A percentile compares a stretch with the other conserved stretches of the same genome.
Conservation (phyloP, 495 filamentous ascomycete genomes). For the Apiosordaria backusii region DNA sequence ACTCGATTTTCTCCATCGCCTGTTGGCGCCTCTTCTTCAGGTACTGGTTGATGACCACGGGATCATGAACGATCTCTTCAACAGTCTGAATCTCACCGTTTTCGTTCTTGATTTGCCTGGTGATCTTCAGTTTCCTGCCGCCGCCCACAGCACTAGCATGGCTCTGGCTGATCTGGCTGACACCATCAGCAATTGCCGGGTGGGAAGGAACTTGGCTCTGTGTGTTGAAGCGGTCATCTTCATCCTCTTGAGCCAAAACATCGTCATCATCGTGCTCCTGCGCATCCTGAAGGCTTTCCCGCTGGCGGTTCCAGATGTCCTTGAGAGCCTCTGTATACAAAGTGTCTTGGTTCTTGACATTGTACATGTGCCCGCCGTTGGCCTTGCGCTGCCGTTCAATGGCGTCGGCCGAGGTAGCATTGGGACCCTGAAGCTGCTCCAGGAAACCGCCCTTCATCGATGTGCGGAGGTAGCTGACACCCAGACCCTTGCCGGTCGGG, state of each 20-base stretch:
- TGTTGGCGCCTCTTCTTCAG: slow-evolving; percentile 48
- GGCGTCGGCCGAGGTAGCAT: slow-evolving; percentile 72
- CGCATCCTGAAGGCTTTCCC: slow-evolving; percentile 61
- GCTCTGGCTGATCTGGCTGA: slow-evolving; percentile 82
- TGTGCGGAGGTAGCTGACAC: slow-evolving; percentile 91
- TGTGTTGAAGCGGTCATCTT: slow-evolving; percentile 55
- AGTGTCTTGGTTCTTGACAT: slow-evolving; percentile 85
- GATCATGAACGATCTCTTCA: slow-evolving; percentile 65
- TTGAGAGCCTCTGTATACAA: slow-evolving; percentile 85
- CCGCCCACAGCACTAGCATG: slow-evolving; percentile 63
- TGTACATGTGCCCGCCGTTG: slow-evolving; percentile 92
- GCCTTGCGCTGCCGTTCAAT: slow-evolving; percentile 71
- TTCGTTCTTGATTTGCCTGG: slow-evolving; percentile 57
- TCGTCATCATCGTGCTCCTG: slow-evolving; percentile 62
- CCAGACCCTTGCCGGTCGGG: slow-evolving; percentile 89
- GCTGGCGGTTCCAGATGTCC: slow-evolving; percentile 86
- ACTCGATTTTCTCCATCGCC: slow-evolving; percentile 67
- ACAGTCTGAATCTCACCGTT: slow-evolving; percentile 59
- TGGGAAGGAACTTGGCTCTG: slow-evolving; percentile 35
- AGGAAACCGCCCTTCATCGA: slow-evolving; percentile 99
- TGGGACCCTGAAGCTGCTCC: slow-evolving; percentile 79
- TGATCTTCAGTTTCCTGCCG: slow-evolving; percentile 71
- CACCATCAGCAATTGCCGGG: slow-evolving; percentile 57
- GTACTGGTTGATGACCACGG: slow-evolving; percentile 67
- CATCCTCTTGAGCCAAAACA: slow-evolving; percentile 56